Conservation (phyloP, 176 grass and related monocot species). For the Rhynchospora pubera region DNA sequence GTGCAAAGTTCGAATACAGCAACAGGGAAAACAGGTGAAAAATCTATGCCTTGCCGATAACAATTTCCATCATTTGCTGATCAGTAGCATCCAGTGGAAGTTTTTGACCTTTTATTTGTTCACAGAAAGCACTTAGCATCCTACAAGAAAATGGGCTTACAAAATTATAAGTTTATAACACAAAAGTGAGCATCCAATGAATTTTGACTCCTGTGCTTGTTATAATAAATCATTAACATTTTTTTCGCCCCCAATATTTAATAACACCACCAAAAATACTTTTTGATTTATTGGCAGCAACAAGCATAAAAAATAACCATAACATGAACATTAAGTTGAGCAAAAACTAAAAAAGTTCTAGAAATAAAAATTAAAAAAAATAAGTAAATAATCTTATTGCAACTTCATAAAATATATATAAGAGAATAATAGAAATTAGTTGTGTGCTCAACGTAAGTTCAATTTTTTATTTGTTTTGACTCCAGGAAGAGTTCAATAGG, state of each 20-base stretch:
- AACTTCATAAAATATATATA: no score
- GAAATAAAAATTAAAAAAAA: neutral
- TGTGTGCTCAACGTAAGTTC: no score
- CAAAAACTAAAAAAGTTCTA: neutral
- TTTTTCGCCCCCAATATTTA: neutral
- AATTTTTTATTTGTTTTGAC: no score
- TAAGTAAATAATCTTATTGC: neutral
- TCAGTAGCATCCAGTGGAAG: no score
- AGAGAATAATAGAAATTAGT: no score
- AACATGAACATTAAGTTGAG: neutral
- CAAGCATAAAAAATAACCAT: neutral
- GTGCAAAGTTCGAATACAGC: neutral
- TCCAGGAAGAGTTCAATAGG: no score
- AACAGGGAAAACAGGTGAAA: neutral
- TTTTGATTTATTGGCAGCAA: neutral
- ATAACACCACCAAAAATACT: neutral
- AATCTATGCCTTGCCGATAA: constrained; percentile 52
- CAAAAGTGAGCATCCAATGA: neutral
- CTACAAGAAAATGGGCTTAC: no score
- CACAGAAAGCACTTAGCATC: no score
- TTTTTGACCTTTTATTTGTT: no score
- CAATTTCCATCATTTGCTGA: constrained; percentile 62
- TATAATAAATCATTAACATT: neutral
- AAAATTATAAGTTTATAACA: no score
- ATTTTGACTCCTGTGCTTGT: neutral